Evolutionary conservation across 805 yeast genomes (phyloP), one percentile per base, ranked within the genome.

Genomic region (Metschnikowia colocasiae): DNA sequence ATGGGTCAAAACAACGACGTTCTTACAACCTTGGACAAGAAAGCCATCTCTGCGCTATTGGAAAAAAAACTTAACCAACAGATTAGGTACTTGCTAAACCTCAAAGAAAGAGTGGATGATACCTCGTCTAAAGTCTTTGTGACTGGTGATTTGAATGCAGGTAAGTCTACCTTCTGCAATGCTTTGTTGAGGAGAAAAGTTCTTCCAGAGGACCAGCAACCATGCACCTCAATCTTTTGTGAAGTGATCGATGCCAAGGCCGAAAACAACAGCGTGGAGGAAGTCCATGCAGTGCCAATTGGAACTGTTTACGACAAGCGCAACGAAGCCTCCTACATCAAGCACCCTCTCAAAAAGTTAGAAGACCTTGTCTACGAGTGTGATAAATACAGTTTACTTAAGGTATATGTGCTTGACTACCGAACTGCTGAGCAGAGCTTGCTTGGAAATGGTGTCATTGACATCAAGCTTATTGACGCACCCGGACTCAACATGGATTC

Each of bases 71-170:
- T 92, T 18, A 57, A 70, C 10, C 83, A 80, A 50, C 83, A 85
- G 16, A 65, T 79, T 9, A 80, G 79, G 54, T 97, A 91, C 60
- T 68, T 92, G 42, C 58, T 68, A 6, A 80, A 90, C 15, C 70
- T 95, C 51, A 81, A 82, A 53, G 94, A 84, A 42, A 78, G 99
- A 56, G 83, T 94, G 13, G 94, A 85, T 54, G 97, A 95, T 58
- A 88, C 94, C 0, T 79, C 92, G 0, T 91, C 98, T 2, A 92
- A 92, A 58, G 97, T 94, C 1, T 82, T 94, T 51, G 91, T 94
- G 32, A 95, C 99, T 2, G 99, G 99, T 43, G 99, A 94, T 64
- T 76, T 94, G 55, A 94, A 94, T 62, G 86, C 99, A 0, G 99
- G 99, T 3, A 94, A 94, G 61, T 89, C 97, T 1, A 87, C 96